Evolutionary conservation across 306 rosid genomes (phyloP).

Genomic region (Malus sylvestris): DNA sequence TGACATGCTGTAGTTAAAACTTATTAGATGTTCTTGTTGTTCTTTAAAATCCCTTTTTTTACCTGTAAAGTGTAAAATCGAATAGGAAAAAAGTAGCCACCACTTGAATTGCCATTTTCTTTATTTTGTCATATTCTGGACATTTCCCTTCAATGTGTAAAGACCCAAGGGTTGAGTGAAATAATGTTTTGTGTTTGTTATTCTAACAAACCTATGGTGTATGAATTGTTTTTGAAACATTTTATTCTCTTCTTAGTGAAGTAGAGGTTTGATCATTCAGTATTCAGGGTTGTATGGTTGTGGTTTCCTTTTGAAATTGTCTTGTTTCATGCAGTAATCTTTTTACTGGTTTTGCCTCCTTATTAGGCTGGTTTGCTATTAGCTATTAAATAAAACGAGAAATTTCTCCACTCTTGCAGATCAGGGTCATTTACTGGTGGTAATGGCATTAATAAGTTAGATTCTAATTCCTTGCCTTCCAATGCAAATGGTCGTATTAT

Average conservation of each 20-base stretch:
- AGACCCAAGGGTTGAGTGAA: background rate
- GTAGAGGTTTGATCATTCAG: background rate
- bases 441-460: conserved; percentile 38
- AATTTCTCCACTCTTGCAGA: conserved; percentile 33
- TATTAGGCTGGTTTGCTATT: background rate
- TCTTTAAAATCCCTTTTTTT: background rate
- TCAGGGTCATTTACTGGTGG: conserved; percentile 45
- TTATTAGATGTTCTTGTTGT: background rate
- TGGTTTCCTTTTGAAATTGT: background rate
- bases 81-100: background rate
- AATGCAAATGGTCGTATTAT: conserved; percentile 36
- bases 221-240: background rate
- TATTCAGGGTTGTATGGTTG: background rate
- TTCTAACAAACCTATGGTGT: background rate
- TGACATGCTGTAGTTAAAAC: background rate
- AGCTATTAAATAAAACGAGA: conserved; percentile 3
- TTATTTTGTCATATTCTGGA: background rate
- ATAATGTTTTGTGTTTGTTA: background rate
- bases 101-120: background rate
- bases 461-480: conserved; percentile 42
- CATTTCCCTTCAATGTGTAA: background rate
- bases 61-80: background rate
- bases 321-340: background rate
- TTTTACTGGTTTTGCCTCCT: background rate
- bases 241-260: background rate